phyloP scores from a whole-genome alignment of 805 yeast species.

The Ogataea ramenticola region DNA sequence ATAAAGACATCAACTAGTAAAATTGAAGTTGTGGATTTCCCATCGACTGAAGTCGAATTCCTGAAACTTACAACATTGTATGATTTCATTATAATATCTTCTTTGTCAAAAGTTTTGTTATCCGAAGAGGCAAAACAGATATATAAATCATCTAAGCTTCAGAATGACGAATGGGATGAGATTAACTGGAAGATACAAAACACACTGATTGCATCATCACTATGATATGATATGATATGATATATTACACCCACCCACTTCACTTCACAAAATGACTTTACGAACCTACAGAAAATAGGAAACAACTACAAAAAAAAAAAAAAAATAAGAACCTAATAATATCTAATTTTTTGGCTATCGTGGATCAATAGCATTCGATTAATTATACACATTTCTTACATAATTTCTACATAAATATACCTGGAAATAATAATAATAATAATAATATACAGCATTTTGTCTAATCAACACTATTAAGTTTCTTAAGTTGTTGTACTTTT shows the following conservation, averaged over 20 bases:
- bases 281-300: too few relatives aligned
- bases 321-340: too few relatives aligned
- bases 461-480: constrained; percentile 11
- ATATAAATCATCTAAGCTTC: constrained; percentile 15
- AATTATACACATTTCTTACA: too few relatives aligned
- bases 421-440: too few relatives aligned
- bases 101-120: neutral
- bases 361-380: too few relatives aligned
- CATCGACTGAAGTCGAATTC: constrained; percentile 27
- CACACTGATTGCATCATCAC: too few relatives aligned
- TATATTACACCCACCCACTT: too few relatives aligned
- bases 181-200: constrained; percentile 20
- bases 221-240: too few relatives aligned
- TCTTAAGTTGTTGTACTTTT: constrained; percentile 1
- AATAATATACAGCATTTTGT: too few relatives aligned
- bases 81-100: constrained; percentile 23
- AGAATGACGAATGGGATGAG: constrained; percentile 18
- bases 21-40: constrained; percentile 12
- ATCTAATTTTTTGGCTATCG: too few relatives aligned
- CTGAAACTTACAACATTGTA: constrained; percentile 28
- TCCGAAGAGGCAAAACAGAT: constrained; percentile 8
- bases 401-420: too few relatives aligned
- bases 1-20: constrained; percentile 21
- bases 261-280: constrained; percentile 1
- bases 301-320: too few relatives aligned